Percentiles rank a stretch among this genome's conserved stretches.
phyloP scores from a whole-genome alignment of 306 rosid species.

The Vicia villosa region DNA sequence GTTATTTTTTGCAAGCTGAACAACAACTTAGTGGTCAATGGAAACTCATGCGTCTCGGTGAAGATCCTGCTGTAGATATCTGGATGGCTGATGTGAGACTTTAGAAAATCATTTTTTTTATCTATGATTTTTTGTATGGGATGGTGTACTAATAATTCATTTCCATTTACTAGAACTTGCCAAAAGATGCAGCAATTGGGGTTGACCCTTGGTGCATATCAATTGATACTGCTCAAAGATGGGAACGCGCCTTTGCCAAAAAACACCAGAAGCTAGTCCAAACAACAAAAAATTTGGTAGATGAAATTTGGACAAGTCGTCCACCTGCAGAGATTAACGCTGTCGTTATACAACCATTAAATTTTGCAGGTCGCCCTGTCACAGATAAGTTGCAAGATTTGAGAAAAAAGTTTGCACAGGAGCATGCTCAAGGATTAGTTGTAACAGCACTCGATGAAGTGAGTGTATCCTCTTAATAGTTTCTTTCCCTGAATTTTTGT shows the following conservation, averaged over 20 bases:
- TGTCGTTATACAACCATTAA: conserved; percentile 63
- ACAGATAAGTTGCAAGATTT: conserved; percentile 73
- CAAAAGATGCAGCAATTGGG: conserved; percentile 69
- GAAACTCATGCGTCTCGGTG: conserved; percentile 96
- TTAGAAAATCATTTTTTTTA: not conserved
- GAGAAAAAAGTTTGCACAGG: conserved; percentile 64
- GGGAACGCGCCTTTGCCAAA: conserved; percentile 69
- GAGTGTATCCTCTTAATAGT: conserved; percentile 35
- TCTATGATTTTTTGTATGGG: conserved; percentile 15
- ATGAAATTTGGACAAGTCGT: conserved; percentile 84
- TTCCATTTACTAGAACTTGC: conserved; percentile 62
- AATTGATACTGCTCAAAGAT: conserved; percentile 77
- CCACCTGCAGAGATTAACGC: conserved; percentile 67
- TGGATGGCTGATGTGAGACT: conserved; percentile 89
- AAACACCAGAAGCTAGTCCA: conserved; percentile 85
- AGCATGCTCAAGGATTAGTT: conserved; percentile 69
- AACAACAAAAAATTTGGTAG: conserved; percentile 80
- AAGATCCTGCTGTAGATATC: conserved; percentile 83
- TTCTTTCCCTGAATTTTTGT: not conserved
- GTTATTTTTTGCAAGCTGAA: conserved; percentile 92
- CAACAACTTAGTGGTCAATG: conserved; percentile 82
- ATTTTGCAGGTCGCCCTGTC: conserved; percentile 81
- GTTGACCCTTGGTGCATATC: conserved; percentile 97
- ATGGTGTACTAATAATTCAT: conserved; percentile 31
- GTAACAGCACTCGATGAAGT: conserved; percentile 91